Base-by-base conservation (phyloP, 768 basidiomycete genomes). In the Suillus plorans region DNA sequence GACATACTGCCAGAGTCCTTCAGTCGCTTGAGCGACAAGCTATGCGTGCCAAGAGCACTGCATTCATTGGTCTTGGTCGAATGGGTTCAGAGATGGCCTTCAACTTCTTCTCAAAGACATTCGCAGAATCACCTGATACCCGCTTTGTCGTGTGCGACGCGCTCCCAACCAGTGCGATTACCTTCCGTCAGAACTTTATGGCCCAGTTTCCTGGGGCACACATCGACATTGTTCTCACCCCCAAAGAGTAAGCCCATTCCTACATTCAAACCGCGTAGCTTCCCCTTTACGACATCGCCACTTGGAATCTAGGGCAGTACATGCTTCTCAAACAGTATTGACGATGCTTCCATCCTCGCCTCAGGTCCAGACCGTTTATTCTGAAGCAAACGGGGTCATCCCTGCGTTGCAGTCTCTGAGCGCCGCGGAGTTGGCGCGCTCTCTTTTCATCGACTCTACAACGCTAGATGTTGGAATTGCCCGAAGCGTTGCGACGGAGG, bases 321-420 rank as follows among this genome's bases (percentile, higher is more conserved):
- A 80, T 10, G 79, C 83, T 28, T 90, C 91, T 20, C 76, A 80
- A 55, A 89, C 86, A 10, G 82, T 97, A 55, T 74, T 98, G 60
- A 96, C 95, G 7, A 95, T 97, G 94, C 82, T 98, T 2, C 95
- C 95, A 0, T 95, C 94, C 1, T 92, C 94, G 8, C 92, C 94
- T 0, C 91, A 98, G 68, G 95, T 97, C 49, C 80, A 85, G 60
- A 77, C 81, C 59, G 95, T 95, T 12, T 97, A 95, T 74, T 71
- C 80, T 25, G 80, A 82, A 49, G 76, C 76, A 56, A 78, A 79
- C n/a, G 89, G 88, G 0, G 86, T 96, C 61, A 78, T 93, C 63
- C 82, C 89, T 5, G 82, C 86, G 0, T 78, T 97, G 57, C 79
- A 78, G 60, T 79, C 76, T 20, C 71, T 94, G 45, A 58, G 76